A percentile compares a stretch with the other conserved stretches of the same genome.
phyloP scores from a whole-genome alignment of 2,329 filamentous ascomycete genomes.

The Alternaria novae-zelandiae region DNA sequence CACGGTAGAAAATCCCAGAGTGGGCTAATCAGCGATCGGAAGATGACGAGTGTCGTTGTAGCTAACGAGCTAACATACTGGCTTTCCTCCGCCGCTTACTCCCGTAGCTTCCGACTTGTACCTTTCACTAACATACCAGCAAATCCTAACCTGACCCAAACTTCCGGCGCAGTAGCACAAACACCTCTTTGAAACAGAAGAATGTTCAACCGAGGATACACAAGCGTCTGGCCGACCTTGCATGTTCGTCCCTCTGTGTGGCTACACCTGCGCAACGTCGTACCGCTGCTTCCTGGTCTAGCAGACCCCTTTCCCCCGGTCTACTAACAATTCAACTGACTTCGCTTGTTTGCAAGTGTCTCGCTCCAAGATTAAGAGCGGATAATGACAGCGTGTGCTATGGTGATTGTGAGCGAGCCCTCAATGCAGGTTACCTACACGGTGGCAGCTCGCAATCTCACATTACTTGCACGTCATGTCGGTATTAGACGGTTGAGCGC shows the following conservation, averaged over 20 bases:
- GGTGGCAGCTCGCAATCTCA: conserved; percentile 13
- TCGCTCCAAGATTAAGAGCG: conserved; percentile 14
- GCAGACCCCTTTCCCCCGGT: conserved; percentile 6
- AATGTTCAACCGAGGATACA: conserved; percentile 18
- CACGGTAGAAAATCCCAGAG: neutral
- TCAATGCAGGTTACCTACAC: conserved; percentile 10
- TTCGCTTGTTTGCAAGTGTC: conserved; percentile 13
- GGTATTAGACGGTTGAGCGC: conserved; percentile 6
- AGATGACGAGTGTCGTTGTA: neutral
- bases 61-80: conserved; percentile 1
- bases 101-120: neutral
- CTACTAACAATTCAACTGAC: conserved; percentile 20
- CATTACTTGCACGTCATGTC: conserved; percentile 26
- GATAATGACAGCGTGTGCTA: conserved; percentile 19
- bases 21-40: neutral
- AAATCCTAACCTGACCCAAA: neutral
- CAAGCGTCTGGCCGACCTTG: conserved; percentile 19
- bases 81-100: neutral
- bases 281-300: conserved; percentile 22
- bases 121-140: neutral
- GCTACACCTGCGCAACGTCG: conserved; percentile 23
- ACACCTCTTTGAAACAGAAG: conserved; percentile 2
- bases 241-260: conserved; percentile 13
- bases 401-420: conserved; percentile 18
- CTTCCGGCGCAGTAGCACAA: conserved; percentile 14